Evolutionary conservation across 371 early-diverging fungal species (phyloP), one percentile per base, ranked within the genome.

Genomic region (Mortierella sp.): DNA sequence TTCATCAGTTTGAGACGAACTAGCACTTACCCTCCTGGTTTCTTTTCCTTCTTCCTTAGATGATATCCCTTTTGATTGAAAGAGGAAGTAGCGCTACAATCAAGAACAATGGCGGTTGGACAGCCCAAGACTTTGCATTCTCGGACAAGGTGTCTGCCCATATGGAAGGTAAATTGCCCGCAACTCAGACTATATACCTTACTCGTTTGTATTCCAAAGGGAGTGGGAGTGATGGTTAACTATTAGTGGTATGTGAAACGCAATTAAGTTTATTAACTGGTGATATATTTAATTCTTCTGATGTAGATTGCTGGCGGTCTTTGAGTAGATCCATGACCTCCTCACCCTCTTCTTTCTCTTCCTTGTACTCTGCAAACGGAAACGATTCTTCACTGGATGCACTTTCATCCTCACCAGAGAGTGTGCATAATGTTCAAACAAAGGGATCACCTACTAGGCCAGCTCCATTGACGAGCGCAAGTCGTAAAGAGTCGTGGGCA

Each of bases 101-200:
- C 65, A 79, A 79, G 72, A 79, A 79, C 65, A 73, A 79, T 45
- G 75, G 75, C 57, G 79, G 79, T 61, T 79, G 79, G 79, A 79
- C 79, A 62, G 75, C 79, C 0, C 71, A 67, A 49, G 79, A 73
- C 64, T 79, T 79, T 68, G 79, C 79, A 11, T 79, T 49, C 51
- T 79, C 79, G 16, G 79, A 66, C 61, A 66, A 68, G 43, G 79
- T 79, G 18, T 70, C 79, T 14, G 74, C 74, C 3, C 65, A 74
- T 26, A 79, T 79, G 79, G 79, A 79, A 68, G 79, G 79, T 78
- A 70, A 32, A 37, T 43, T 28, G 9, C 43, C 43, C 12, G 9
- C 9, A 9, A 11, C 14, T 40, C 2, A 11, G 14, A 11, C 12
- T 11, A 40, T 11, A 40, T 11, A 30, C 20, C 18, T 9, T 35